Base-by-base conservation (phyloP, 441 rosid species). In the Manihot esculenta region DNA sequence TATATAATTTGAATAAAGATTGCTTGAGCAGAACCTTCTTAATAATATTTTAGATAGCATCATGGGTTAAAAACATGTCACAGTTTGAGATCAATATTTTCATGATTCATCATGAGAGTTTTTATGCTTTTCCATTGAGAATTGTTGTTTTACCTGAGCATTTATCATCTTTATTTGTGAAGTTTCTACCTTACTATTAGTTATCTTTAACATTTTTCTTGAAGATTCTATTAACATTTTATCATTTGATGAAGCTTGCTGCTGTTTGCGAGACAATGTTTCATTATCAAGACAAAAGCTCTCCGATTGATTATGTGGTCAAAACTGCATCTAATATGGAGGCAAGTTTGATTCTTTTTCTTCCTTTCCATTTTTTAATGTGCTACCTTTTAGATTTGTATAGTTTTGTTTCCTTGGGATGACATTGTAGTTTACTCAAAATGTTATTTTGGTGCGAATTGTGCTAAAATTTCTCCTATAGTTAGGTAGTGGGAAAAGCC, bases 261-360 rank as follows among this genome's bases (percentile, higher is more conserved):
- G 91, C 99, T 72, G 83, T 92, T 74, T 86, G 93, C 14, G 97
- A 91, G 91, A 89, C 91, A 26, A 73, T 74, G 74, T 95, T 95
- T 74, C 98, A 95, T 82, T 87, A 87, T 78, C 97, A 82, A 76
- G 98, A 92, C 83, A 92, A 92, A 81, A 76, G 59, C 64, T 88
- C 85, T 72, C 91, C 97, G 42, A 82, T 86, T 70, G 72, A 79
- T 65, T 91, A 91, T 76, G 87, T 82, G 61, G 92, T 87, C 65
- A 70, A 71, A 73, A 68, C 85, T 64, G 78, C 96, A 42, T 73
- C 80, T 63, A 82, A 86, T 72, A 88, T 95, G 96, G 85, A 83
- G 86, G 99, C 89, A 76, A 76, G 66, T 72, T 59, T 23, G 60
- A 62, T 41, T 30, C 10, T 27, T 13, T 64, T 48, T 13, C 33